Conservation (phyloP, 148 eudicot species). For the Diospyros lotus region DNA sequence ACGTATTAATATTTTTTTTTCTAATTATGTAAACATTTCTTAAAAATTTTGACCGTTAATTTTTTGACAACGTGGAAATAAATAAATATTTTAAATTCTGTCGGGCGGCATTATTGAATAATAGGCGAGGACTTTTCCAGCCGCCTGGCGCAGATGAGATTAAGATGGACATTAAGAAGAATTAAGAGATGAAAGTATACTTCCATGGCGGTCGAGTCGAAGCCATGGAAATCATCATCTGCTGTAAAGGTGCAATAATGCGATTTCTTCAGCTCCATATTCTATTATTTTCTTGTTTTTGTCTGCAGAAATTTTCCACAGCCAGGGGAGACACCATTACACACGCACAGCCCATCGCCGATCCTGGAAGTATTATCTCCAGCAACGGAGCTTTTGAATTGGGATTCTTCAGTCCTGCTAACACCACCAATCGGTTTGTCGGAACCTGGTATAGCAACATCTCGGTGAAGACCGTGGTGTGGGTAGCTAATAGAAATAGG, state of each 20-base stretch:
- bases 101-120: too few relatives aligned
- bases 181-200: too few relatives aligned
- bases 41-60: too few relatives aligned
- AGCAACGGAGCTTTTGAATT: conserved; percentile 24
- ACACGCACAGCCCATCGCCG: conserved; percentile 16
- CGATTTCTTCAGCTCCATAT: not conserved
- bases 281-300: conserved; percentile 2
- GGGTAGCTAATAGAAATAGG: conserved; percentile 43
- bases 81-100: too few relatives aligned
- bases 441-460: conserved; percentile 41
- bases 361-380: conserved; percentile 32
- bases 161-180: not conserved
- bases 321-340: conserved; percentile 21
- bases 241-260: too few relatives aligned
- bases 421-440: conserved; percentile 32
- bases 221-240: conserved; percentile 3
- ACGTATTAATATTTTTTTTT: too few relatives aligned
- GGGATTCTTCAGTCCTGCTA: conserved; percentile 40
- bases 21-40: too few relatives aligned
- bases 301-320: not conserved
- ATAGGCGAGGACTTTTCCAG: too few relatives aligned
- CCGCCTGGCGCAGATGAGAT: too few relatives aligned
- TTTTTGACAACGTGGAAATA: too few relatives aligned
- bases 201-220: too few relatives aligned
- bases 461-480: conserved; percentile 16